phyloP scores from a whole-genome alignment of 805 yeast genomes.

The Pichia cephalocereana region DNA sequence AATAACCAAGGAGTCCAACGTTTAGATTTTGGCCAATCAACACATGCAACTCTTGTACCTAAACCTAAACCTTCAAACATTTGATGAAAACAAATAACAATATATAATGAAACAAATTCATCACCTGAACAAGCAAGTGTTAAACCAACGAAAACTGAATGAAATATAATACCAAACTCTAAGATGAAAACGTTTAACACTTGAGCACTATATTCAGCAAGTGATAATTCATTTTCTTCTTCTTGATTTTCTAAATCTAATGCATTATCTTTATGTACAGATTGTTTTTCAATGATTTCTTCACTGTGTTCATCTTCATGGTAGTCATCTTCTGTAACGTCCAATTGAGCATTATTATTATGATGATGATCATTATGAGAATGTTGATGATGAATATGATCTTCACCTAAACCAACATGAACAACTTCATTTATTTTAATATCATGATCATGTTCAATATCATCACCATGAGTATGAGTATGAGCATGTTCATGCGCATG shows the following conservation, averaged over 20 bases:
- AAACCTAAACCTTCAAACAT: slow-evolving; percentile 81
- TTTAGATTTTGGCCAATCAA: slow-evolving; percentile 34
- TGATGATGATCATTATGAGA: background rate
- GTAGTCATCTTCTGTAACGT: background rate
- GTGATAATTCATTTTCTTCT: background rate
- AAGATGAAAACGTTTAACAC: slow-evolving; percentile 46
- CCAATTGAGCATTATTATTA: background rate
- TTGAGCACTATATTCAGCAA: slow-evolving; percentile 41
- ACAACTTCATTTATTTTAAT: background rate
- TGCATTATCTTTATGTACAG: background rate
- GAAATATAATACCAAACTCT: slow-evolving; percentile 77
- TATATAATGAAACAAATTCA: slow-evolving; percentile 61
- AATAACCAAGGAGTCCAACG: slow-evolving; percentile 51
- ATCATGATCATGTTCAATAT: slow-evolving; percentile 1
- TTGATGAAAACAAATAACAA: slow-evolving; percentile 68
- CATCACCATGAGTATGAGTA: background rate
- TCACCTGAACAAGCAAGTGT: slow-evolving; percentile 71
- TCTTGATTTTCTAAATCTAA: background rate
- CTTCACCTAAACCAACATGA: background rate
- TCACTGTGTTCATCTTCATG: too few species aligned
- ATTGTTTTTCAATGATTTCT: background rate
- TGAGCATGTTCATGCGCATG: background rate
- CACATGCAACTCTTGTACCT: slow-evolving; percentile 64
- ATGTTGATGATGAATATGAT: background rate
- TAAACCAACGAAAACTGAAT: slow-evolving; percentile 74